These are phyloP conservation scores for Nitzschia sp. DNA, from an alignment of 108 stramenopile species.

Conservation along the genomic window DNA sequence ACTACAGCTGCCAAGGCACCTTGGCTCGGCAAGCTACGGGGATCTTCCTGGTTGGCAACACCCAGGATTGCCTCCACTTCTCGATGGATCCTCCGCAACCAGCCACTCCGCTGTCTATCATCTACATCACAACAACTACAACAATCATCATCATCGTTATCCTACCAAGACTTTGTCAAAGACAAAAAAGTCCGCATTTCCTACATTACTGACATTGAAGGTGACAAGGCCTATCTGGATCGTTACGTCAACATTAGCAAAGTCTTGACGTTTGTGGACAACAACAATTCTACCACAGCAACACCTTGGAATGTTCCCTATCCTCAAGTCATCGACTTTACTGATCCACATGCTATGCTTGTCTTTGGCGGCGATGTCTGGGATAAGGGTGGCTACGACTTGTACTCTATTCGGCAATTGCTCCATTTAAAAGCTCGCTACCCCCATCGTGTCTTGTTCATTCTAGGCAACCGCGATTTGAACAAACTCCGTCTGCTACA, in stretches of 20 bases:
- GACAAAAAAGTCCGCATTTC: conserved; percentile 16
- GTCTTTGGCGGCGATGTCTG: conserved; percentile 83
- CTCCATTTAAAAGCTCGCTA: conserved; percentile 66
- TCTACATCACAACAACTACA: too few species aligned
- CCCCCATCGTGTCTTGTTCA: conserved; percentile 71
- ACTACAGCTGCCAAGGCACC: too few species aligned
- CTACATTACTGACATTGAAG: conserved; percentile 82
- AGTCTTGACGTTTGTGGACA: conserved; percentile 55
- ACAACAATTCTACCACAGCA: conserved; percentile 9
- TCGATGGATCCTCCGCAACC: too few species aligned
- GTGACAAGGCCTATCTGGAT: conserved; percentile 76
- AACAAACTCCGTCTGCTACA: conserved; percentile 83
- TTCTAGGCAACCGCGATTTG: conserved; percentile 89
- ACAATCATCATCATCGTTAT: too few species aligned
- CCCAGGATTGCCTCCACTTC: too few species aligned
- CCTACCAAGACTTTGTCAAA: conserved; percentile 15
- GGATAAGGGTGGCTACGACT: conserved; percentile 85
- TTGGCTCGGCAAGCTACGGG: too few species aligned
- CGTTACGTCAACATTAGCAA: conserved; percentile 72
- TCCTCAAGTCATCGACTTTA: conserved; percentile 60
- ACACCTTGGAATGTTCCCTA: conserved; percentile 54
- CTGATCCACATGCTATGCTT: conserved; percentile 22
- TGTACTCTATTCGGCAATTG: conserved; percentile 81
- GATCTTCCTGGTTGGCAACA: too few species aligned
- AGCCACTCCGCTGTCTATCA: too few species aligned